These are phyloP conservation scores for Septoria linicola DNA, from an alignment of 2,329 filamentous ascomycete genomes.

Conservation along the genomic window DNA sequence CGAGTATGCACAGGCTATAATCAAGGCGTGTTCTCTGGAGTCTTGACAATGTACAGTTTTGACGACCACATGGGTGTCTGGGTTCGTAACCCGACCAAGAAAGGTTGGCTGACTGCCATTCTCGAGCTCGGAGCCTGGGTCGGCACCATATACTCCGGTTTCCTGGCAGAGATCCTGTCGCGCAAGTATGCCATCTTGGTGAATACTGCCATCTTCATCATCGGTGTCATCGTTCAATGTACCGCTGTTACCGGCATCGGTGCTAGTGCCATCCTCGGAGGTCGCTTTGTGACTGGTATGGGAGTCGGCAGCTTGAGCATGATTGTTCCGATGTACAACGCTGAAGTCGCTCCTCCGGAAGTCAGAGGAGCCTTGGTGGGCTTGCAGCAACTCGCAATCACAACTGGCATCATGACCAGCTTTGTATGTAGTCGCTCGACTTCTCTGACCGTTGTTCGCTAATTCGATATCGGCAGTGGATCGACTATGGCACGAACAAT, in stretches of 20 bases:
- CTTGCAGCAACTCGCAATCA: conserved; percentile 63
- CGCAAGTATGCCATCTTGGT: conserved; percentile 69
- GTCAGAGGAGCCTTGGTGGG: conserved; percentile 65
- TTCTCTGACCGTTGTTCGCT: too few relatives aligned
- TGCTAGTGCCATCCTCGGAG: conserved; percentile 63
- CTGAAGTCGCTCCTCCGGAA: conserved; percentile 58
- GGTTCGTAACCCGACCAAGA: conserved; percentile 40
- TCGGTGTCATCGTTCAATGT: conserved; percentile 69
- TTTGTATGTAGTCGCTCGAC: too few relatives aligned
- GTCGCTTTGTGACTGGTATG: conserved; percentile 68
- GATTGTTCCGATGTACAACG: conserved; percentile 53
- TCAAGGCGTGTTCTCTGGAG: conserved; percentile 73
- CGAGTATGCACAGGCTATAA: conserved; percentile 59
- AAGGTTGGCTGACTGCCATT: conserved; percentile 58
- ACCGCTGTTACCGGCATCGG: conserved; percentile 57
- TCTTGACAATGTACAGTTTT: conserved; percentile 55
- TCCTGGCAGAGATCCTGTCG: conserved; percentile 63
- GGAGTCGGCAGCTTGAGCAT: conserved; percentile 68
- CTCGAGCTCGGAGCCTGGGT: conserved; percentile 76
- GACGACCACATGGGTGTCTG: conserved; percentile 45
- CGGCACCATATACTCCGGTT: conserved; percentile 68
- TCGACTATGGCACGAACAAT: conserved; percentile 39
- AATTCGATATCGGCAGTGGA: too few relatives aligned
- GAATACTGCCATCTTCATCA: conserved; percentile 64
- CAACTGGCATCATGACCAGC: conserved; percentile 56